Evolutionary conservation across 2,329 filamentous ascomycete genomes (phyloP).

Genomic region (Falciphora oryzae): DNA sequence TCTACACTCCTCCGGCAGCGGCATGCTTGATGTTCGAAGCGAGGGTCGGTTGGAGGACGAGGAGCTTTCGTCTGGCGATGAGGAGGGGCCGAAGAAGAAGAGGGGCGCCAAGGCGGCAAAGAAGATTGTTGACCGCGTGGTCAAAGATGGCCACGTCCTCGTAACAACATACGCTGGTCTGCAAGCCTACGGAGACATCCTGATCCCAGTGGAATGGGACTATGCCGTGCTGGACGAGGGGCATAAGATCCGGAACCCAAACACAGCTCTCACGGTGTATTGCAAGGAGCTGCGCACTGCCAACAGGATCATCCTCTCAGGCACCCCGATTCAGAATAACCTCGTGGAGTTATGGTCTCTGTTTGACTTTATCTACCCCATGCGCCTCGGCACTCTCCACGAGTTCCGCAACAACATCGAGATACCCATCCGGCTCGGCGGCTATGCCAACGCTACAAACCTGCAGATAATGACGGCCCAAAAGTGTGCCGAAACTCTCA

Average conservation of each 20-base stretch:
- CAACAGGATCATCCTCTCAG: conserved; percentile 88
- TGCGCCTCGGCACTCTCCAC: conserved; percentile 86
- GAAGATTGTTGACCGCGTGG: conserved; percentile 75
- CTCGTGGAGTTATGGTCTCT: conserved; percentile 92
- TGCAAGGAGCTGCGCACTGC: conserved; percentile 90
- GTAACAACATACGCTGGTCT: conserved; percentile 94
- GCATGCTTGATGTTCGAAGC: conserved; percentile 76
- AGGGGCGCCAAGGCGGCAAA: conserved; percentile 65
- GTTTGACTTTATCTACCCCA: conserved; percentile 96
- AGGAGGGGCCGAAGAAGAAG: conserved; percentile 33
- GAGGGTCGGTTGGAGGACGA: conserved; percentile 55
- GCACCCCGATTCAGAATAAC: conserved; percentile 97
- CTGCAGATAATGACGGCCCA: conserved; percentile 90
- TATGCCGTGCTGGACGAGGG: conserved; percentile 95
- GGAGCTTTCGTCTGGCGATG: conserved; percentile 38
- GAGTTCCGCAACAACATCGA: conserved; percentile 91
- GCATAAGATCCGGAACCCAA: conserved; percentile 96
- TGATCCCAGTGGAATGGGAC: conserved; percentile 82
- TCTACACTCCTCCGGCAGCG: conserved; percentile 89
- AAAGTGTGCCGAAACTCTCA: conserved; percentile 88
- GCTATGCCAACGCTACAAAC: conserved; percentile 92
- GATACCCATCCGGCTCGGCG: conserved; percentile 85
- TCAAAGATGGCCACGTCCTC: conserved; percentile 81
- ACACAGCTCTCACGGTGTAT: conserved; percentile 88
- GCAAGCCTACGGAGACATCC: conserved; percentile 80